Conservation (phyloP, 2,329 filamentous ascomycete species). For the Neonectria hederae region DNA sequence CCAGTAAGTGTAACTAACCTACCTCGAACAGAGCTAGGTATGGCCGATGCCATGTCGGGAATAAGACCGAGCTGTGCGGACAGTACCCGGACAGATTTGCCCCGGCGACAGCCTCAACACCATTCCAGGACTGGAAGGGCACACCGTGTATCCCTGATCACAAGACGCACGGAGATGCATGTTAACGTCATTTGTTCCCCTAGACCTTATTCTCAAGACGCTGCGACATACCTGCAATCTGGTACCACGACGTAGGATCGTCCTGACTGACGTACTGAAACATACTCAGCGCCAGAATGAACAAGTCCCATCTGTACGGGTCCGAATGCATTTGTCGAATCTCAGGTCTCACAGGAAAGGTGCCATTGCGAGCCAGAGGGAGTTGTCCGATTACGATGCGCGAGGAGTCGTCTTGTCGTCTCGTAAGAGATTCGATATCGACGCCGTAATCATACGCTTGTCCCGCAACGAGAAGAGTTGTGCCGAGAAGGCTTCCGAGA, state of each 20-base stretch:
- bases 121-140: slow-evolving; percentile 67
- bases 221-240: slow-evolving; percentile 71
- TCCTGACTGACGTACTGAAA: slow-evolving; percentile 74
- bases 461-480: slow-evolving; percentile 22
- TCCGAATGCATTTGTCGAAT: slow-evolving; percentile 73
- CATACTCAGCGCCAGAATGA: slow-evolving; percentile 76
- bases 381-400: slow-evolving; percentile 56
- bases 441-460: slow-evolving; percentile 62
- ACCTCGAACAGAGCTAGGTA: slow-evolving; percentile 74
- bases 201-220: slow-evolving; percentile 2
- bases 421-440: slow-evolving; percentile 51
- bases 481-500: slow-evolving; percentile 22
- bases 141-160: slow-evolving; percentile 79
- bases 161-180: background rate
- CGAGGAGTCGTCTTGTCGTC: slow-evolving; percentile 50
- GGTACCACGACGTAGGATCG: slow-evolving; percentile 76
- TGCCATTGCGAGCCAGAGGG: slow-evolving; percentile 51
- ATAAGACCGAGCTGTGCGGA: slow-evolving; percentile 77
- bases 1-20: slow-evolving; percentile 12
- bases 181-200: slow-evolving; percentile 18
- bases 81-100: slow-evolving; percentile 75
- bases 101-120: slow-evolving; percentile 59
- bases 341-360: slow-evolving; percentile 66
- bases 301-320: slow-evolving; percentile 77
- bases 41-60: slow-evolving; percentile 85